These are phyloP conservation scores for Nannochloris sp. DNA, from an alignment of 139 green algal genomes.

Conservation along the genomic window DNA sequence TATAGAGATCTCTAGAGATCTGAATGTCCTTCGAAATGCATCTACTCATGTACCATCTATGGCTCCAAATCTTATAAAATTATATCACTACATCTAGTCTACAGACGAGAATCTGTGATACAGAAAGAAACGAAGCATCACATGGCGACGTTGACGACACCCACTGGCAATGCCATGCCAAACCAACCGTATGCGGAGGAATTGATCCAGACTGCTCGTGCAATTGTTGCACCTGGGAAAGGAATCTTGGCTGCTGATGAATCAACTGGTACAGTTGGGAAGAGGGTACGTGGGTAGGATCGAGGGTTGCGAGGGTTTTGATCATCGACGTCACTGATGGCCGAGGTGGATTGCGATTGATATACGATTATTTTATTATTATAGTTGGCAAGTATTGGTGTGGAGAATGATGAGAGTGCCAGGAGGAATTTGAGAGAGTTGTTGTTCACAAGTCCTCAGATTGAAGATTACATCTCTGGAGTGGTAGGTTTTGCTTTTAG, in stretches of 20 bases:
- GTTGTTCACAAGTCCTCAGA: conserved; percentile 44
- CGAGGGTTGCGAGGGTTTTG: too few species aligned
- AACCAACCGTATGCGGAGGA: conserved; percentile 45
- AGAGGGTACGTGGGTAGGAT: conserved; percentile 34
- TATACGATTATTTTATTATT: not conserved
- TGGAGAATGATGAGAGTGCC: conserved; percentile 41
- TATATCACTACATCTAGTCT: too few species aligned
- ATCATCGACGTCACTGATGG: too few species aligned
- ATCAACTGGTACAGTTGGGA: conserved; percentile 60
- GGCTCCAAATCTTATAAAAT: too few species aligned
- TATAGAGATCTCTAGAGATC: too few species aligned
- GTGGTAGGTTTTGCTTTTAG: conserved; percentile 25
- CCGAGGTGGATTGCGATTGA: not conserved
- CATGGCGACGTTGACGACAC: conserved; percentile 5
- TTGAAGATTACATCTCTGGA: conserved; percentile 54
- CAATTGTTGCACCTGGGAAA: conserved; percentile 47
- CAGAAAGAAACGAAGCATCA: not conserved
- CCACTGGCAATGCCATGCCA: conserved; percentile 16
- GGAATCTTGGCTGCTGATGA: conserved; percentile 66
- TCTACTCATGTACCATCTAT: too few species aligned
- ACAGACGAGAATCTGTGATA: not conserved
- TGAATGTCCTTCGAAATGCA: too few species aligned
- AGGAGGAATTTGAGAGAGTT: conserved; percentile 43
- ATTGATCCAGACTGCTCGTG: conserved; percentile 38
- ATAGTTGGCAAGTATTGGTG: conserved; percentile 41